Base-by-base conservation (phyloP, 495 filamentous ascomycete genomes). In the Lichina pygmaea region DNA sequence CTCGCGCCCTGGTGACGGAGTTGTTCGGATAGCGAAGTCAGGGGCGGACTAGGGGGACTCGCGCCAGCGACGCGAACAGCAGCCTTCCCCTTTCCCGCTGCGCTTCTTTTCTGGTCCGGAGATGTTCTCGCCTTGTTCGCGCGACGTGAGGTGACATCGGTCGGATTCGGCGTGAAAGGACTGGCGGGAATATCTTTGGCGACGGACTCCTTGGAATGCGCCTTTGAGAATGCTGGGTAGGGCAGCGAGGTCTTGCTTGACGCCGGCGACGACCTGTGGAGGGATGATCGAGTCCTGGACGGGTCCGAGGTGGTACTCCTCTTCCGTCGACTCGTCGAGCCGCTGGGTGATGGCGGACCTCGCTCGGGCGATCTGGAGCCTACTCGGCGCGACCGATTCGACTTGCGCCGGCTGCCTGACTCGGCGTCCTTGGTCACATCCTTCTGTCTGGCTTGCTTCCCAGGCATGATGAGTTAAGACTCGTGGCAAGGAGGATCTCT, bases 181-280 rank as follows among this genome's bases (percentile, higher is more conserved):
- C 16, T n/a, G 37, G 30, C 37, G 7, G 13, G 54, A 45, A 72
- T 45, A 50, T 74, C 70, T 46, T 68, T 73, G 43, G 66, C 62
- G 36, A 91, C 65, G 42, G 71, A 67, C 55, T 91, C 83, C 57
- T 82, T 86, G 68, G 81, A 89, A 56, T 91, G 78, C 34, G 77
- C 75, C 57, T 92, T 93, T 54, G 78, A 86, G 62, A 92, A 89
- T 13, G 63, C 67, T 6, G 86, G 85, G 55, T 94, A 94, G 10
- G 83, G 76, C 17, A 80, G 57, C 62, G 69, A 82, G 49, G 70
- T 65, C 52, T 63, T 68, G 44, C 54, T 52, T n/a, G 24, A 51
- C 44, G 49, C 53, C 43, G 49, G 49, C 34, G 57, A 60, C 53
- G 6, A 11, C 36, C 13, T 11, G 13, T 11, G 36, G 3, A 11